phyloP scores from a whole-genome alignment of 805 yeast genomes.

The Lachancea lanzarotensis region DNA sequence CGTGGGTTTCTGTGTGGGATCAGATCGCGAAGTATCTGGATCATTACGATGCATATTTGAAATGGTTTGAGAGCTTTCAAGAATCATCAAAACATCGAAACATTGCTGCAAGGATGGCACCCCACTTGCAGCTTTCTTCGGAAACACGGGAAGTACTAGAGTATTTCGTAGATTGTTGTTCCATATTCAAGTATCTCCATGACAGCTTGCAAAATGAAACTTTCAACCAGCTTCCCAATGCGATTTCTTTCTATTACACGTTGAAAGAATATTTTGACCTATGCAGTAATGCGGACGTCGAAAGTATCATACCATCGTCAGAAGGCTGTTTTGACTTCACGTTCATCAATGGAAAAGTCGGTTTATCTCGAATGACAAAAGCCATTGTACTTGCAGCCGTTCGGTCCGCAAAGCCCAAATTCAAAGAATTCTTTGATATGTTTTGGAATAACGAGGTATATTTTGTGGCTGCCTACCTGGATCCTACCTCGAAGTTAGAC shows the following conservation, averaged over 20 bases:
- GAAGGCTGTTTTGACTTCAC: conserved; percentile 3
- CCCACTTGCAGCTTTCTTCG: not conserved
- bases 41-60: not conserved
- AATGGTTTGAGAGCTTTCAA: too few relatives aligned
- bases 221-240: conserved; percentile 2
- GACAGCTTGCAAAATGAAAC: not conserved
- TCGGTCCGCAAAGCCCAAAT: not conserved
- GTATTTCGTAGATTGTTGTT: conserved; percentile 7
- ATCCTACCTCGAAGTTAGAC: conserved; percentile 5
- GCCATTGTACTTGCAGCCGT: conserved; percentile 6
- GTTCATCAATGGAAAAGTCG: conserved; percentile 6
- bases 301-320: not conserved
- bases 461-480: conserved; percentile 6
- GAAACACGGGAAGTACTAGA: conserved; percentile 1
- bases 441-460: conserved; percentile 3
- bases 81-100: too few relatives aligned
- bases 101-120: too few relatives aligned
- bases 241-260: conserved; percentile 2
- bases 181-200: conserved; percentile 1
- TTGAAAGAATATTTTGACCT: conserved; percentile 3
- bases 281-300: not conserved
- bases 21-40: conserved; percentile 5
- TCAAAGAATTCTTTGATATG: not conserved
- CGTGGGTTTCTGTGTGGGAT: conserved; percentile 6
- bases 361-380: conserved; percentile 2